These are phyloP conservation scores for Endogone sp. DNA, from an alignment of 192 early-diverging fungal species.

Conservation along the genomic window DNA sequence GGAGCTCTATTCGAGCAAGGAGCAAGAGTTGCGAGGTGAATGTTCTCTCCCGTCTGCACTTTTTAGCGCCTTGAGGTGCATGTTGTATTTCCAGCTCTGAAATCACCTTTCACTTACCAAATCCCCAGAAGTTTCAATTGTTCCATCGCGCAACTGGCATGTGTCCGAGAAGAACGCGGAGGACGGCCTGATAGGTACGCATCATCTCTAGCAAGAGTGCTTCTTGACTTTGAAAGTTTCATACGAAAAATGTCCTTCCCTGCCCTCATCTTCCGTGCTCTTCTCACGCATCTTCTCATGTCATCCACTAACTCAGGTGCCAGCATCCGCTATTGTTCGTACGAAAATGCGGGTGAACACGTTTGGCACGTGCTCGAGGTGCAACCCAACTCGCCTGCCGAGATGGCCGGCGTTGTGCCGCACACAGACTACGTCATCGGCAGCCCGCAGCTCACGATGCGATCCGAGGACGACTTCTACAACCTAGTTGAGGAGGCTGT, in stretches of 20 bases:
- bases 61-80: too few species aligned
- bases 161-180: constrained; percentile 19
- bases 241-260: too few species aligned
- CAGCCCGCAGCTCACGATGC: constrained; percentile 52
- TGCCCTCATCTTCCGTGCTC: too few species aligned
- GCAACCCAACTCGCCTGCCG: constrained; percentile 63
- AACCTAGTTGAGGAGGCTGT: constrained; percentile 55
- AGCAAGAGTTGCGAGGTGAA: constrained; percentile 45
- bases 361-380: constrained; percentile 70
- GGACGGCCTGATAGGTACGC: constrained; percentile 40
- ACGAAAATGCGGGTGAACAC: constrained; percentile 51
- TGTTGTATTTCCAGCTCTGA: constrained; percentile 17
- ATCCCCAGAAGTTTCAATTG: constrained; percentile 35
- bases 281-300: too few species aligned
- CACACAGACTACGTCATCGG: constrained; percentile 75
- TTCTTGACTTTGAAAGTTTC: too few species aligned
- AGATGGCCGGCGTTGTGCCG: constrained; percentile 54
- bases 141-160: constrained; percentile 33
- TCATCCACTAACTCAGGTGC: constrained; percentile 13
- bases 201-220: not conserved
- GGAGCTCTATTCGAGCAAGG: constrained; percentile 56
- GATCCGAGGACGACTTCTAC: constrained; percentile 62
- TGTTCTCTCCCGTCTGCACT: not conserved
- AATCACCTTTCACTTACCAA: constrained; percentile 15
- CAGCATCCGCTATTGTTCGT: constrained; percentile 65